Evolutionary conservation across 1,139 yeast species (phyloP), one percentile per base, ranked within the genome.

Genomic region (Taphrina populina): DNA sequence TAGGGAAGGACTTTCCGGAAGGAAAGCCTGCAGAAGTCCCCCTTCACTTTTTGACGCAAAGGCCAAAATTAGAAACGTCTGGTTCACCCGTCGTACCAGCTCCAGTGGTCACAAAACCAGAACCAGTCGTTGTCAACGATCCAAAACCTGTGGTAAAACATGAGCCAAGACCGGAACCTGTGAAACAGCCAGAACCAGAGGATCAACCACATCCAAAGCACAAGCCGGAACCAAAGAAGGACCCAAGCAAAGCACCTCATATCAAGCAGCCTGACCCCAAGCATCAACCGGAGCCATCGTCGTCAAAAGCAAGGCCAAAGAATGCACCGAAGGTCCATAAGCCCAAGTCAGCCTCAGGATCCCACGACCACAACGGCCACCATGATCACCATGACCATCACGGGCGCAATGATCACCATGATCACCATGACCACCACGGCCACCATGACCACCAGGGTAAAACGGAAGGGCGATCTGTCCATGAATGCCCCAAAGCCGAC

Each of bases 211-310:
- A 8, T 11, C 30, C 30, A 8, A 27, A 27, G 30, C 30, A n/a
- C n/a, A n/a, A n/a, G n/a, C n/a, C n/a, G n/a, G n/a, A n/a, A n/a
- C 35, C 35, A 32, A 32, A 32, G 35, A 32, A 32, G 35, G 35
- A 32, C n/a, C 5, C 35, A 7, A 7, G n/a, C n/a, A n/a, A n/a
- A n/a, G n/a, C n/a, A n/a, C n/a, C n/a, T n/a, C n/a, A n/a, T n/a
- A n/a, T n/a, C n/a, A n/a, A n/a, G n/a, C n/a, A n/a, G n/a, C n/a
- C n/a, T n/a, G n/a, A n/a, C n/a, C n/a, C 37, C 4, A 34, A 34
- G 37, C 20, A 21, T 34, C 37, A 1, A 11, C 20, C 37, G 7
- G 37, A n/a, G n/a, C n/a, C n/a, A n/a, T n/a, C n/a, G n/a, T n/a
- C n/a, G n/a, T n/a, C n/a, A n/a, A n/a, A n/a, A n/a, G n/a, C 37